Evolutionary conservation across 2,329 filamentous ascomycete species (phyloP).

Genomic region (Diaporthe destruens): DNA sequence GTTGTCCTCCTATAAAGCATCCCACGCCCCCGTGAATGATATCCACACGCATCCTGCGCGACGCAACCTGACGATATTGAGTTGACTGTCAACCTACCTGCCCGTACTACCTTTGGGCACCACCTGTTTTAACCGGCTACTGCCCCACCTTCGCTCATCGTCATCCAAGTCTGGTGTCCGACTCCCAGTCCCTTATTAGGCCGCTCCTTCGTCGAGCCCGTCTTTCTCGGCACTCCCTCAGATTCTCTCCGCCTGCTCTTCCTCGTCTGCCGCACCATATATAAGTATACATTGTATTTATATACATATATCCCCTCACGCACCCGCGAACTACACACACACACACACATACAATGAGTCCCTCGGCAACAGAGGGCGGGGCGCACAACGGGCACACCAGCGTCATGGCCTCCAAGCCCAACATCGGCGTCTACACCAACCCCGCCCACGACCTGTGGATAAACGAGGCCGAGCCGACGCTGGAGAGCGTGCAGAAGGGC

Average conservation of each 20-base stretch:
- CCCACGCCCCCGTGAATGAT: not conserved
- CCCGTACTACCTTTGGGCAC: not conserved
- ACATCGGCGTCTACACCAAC: slow-evolving; percentile 97
- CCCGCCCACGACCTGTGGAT: slow-evolving; percentile 93
- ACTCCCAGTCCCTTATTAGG: not conserved
- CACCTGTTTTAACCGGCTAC: slow-evolving; percentile 24
- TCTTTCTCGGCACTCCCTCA: not conserved
- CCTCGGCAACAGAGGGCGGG: slow-evolving; percentile 34
- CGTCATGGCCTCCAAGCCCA: slow-evolving; percentile 74
- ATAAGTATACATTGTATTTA: too few relatives aligned
- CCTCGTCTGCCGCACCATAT: not conserved
- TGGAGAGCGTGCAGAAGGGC: slow-evolving; percentile 78
- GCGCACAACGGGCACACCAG: slow-evolving; percentile 43
- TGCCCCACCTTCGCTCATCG: slow-evolving; percentile 36
- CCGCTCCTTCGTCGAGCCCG: not conserved
- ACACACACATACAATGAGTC: not conserved
- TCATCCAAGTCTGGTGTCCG: slow-evolving; percentile 13
- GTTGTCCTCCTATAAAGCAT: slow-evolving; percentile 16
- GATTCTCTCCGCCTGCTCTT: not conserved
- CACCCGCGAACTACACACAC: not conserved
- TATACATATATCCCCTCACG: not conserved
- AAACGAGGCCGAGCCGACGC: slow-evolving; percentile 78
- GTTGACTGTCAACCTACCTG: slow-evolving; percentile 40
- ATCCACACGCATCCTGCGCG: not conserved
- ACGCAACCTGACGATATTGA: slow-evolving; percentile 22